A percentile compares a stretch with the other conserved stretches of the same genome.
These are phyloP conservation scores for Pseudomassariella vexata DNA, from an alignment of 2,329 filamentous ascomycete species.

Conservation along the genomic window DNA sequence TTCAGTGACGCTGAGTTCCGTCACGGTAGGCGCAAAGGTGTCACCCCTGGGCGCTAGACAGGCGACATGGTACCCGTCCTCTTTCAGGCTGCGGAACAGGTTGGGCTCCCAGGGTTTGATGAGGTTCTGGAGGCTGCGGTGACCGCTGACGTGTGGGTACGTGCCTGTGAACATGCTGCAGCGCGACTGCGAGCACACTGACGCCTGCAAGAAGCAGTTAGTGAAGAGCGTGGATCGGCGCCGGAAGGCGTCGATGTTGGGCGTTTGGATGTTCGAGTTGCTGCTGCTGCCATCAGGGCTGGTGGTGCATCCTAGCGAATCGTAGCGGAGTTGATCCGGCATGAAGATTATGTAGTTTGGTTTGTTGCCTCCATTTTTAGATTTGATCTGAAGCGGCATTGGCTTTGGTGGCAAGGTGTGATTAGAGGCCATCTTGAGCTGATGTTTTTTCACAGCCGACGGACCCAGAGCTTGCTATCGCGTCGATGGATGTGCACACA, in stretches of 20 bases:
- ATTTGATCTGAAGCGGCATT: slow-evolving; percentile 1
- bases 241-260: slow-evolving; percentile 36
- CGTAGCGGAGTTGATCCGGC: slow-evolving; percentile 41
- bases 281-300: slow-evolving; percentile 25
- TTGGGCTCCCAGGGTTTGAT: slow-evolving; percentile 44
- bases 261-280: slow-evolving; percentile 24
- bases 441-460: no score
- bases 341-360: slow-evolving; percentile 38
- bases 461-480: no score
- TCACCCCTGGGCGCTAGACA: slow-evolving; percentile 36
- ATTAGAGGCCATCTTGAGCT: background rate
- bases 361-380: slow-evolving; percentile 2
- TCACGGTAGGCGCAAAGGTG: slow-evolving; percentile 35
- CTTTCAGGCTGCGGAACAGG: slow-evolving; percentile 35
- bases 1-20: slow-evolving; percentile 37
- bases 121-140: slow-evolving; percentile 38
- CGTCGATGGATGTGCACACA: no score
- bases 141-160: slow-evolving; percentile 39
- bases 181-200: slow-evolving; percentile 39
- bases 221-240: slow-evolving; percentile 32
- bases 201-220: slow-evolving; percentile 39
- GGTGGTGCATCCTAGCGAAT: slow-evolving; percentile 31
- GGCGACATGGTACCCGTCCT: slow-evolving; percentile 39
- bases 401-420: background rate
- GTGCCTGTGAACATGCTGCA: slow-evolving; percentile 41